Base-by-base conservation (phyloP, 345 rosid species). In the Hibiscus syriacus region DNA sequence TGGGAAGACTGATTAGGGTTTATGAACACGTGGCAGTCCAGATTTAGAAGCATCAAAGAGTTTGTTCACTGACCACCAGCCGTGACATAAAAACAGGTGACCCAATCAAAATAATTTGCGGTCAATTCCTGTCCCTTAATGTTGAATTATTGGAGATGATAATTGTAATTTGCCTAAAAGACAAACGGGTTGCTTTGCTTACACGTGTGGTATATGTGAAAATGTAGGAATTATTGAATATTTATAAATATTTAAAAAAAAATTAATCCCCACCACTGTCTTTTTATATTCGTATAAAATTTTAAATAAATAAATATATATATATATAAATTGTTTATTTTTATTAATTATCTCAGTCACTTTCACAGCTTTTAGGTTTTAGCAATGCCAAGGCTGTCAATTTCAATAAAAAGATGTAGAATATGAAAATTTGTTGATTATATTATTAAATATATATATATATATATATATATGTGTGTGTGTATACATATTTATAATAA, bases 341-440 rank as follows among this genome's bases (percentile, higher is more conserved):
- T n/a, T n/a, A 13, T 45, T 45, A 45, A 14, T 69, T 67, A 61
- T 76, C 73, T 65, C 68, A 16, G 55, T 74, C 79, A 26, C 70
- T 76, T 52, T 72, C 79, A 43, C 22, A 17, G 67, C 73, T 77
- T 73, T 71, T 70, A 62, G 55, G n/a, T n/a, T n/a, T 58, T 53
- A 36, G 63, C 67, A 61, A 60, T 63, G 45, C 72, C 78, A 56
- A 78, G 53, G 61, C 61, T 79, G 76, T 80, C 83, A 59, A 64
- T 75, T 55, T 75, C 77, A 48, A 45, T 10, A 60, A 13, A 64
- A 73, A 77, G 69, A 48, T 55, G 36, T 52, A 20, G 73, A 74
- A 46, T 39, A 43, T 45, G 70, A 76, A 50, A 70, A n/a, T n/a
- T 71, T 30, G 5, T 36, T 55, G 20, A 9, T 6, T 48, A 48